Evolutionary conservation across 345 rosid species (phyloP).

Genomic region (Diplotaxis tenuifolia): DNA sequence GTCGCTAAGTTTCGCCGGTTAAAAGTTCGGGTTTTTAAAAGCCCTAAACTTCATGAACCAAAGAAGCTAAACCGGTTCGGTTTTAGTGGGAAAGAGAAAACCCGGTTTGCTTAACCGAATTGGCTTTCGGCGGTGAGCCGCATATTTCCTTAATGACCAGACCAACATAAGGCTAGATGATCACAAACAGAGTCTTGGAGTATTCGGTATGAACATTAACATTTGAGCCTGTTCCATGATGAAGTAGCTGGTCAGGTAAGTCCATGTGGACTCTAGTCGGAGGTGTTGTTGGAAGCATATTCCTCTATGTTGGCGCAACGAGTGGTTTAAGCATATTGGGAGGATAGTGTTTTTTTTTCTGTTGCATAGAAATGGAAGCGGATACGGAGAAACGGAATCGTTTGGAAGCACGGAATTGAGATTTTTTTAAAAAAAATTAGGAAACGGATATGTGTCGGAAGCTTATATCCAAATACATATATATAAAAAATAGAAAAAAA

Average conservation of each 20-base stretch:
- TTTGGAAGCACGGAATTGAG: too few species aligned
- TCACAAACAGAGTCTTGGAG: slow-evolving; percentile 90
- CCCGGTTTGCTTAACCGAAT: not conserved
- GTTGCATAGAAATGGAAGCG: too few species aligned
- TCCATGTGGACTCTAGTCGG: slow-evolving; percentile 80
- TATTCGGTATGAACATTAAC: slow-evolving; percentile 77
- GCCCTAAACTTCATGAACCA: not conserved
- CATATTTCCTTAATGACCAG: too few species aligned
- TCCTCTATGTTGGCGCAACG: slow-evolving; percentile 63
- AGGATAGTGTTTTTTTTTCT: too few species aligned
- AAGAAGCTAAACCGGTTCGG: not conserved
- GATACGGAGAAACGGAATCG: too few species aligned
- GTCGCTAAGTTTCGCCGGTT: slow-evolving; percentile 11
- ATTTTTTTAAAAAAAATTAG: too few species aligned
- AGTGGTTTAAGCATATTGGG: slow-evolving; percentile 54
- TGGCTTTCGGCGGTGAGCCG: not conserved
- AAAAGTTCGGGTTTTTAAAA: not conserved
- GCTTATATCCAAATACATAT: too few species aligned
- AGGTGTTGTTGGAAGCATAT: slow-evolving; percentile 52
- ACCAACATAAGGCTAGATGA: slow-evolving; percentile 84
- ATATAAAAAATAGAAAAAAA: too few species aligned
- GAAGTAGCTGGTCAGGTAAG: slow-evolving; percentile 28
- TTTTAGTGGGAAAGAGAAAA: not conserved
- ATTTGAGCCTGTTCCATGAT: slow-evolving; percentile 52
- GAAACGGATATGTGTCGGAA: too few species aligned